Evolutionary conservation across 805 yeast genomes (phyloP), one percentile per base, ranked within the genome.

Genomic region (Lipomyces kockii): DNA sequence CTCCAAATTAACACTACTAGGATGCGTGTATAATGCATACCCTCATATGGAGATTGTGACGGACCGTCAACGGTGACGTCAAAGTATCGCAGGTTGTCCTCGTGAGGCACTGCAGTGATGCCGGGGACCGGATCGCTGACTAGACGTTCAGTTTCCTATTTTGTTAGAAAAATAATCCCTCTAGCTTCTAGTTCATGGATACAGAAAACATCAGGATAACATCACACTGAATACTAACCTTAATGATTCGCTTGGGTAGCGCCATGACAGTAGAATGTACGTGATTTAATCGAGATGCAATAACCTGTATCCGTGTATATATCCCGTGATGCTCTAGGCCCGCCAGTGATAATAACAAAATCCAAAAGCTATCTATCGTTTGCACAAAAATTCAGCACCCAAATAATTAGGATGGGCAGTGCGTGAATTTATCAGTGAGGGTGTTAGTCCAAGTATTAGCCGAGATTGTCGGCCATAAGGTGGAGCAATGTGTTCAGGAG

Each of bases 41-140:
- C 92, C 76, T 94, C 97, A 76, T 94, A 95, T 0, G 99, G 98
- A 1, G 97, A 90, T 62, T 89, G 89, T 37, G 85, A 82, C 9
- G 99, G 99, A 0, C 99, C 99, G 67, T 91, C 92, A 68, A 95
- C 89, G 1, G 91, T 86, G 32, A 95, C 99, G 71, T 92, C 91
- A 75, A 95, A 95, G 78, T 94, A 92, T 73, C 99, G 86, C 71
- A 95, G 82, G 78, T 95, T 95, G 71, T 93, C 97, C 65, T 94
- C 98, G 67, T 91, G 96, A 6, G 99, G 99, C 35, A 83, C 85
- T 1, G 98, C 99, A 0, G 89, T 85, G 74, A 95, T 95, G 1
- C 98, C 99, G 3, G 97, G 97, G 1, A 94, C 98, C 0, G 99
- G 98, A 74, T 95, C 99, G 51, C 92, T 88, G 29, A 89, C 89